phyloP scores from a whole-genome alignment of 108 stramenopile species.

The Cylindrotheca fusiformis region DNA sequence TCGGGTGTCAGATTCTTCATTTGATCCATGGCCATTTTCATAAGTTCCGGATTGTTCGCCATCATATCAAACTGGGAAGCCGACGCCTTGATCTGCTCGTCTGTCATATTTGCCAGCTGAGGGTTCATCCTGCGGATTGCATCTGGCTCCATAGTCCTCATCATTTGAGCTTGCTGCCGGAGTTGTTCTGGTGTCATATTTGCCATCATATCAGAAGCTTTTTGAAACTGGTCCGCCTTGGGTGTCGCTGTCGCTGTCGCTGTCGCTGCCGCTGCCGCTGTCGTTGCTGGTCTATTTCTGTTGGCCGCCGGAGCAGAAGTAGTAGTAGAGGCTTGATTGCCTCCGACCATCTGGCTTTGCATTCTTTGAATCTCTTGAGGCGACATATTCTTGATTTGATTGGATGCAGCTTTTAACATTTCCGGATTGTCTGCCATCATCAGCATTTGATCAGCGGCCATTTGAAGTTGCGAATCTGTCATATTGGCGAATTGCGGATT shows the following conservation, averaged over 20 bases:
- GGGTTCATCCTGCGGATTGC: slow-evolving; percentile 60
- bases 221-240: slow-evolving; percentile 5
- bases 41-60: slow-evolving; percentile 67
- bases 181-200: slow-evolving; percentile 70
- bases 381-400: slow-evolving; percentile 65
- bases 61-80: slow-evolving; percentile 66
- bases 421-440: slow-evolving; percentile 64
- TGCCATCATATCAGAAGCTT: slow-evolving; percentile 38
- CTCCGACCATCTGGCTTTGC: slow-evolving; percentile 9
- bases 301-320: neutral
- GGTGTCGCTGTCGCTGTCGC: neutral
- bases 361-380: slow-evolving; percentile 30
- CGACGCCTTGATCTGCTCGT: slow-evolving; percentile 55
- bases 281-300: neutral
- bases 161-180: slow-evolving; percentile 51
- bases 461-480: slow-evolving; percentile 61
- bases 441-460: slow-evolving; percentile 66
- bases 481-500: slow-evolving; percentile 73
- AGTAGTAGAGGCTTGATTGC: neutral
- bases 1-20: slow-evolving; percentile 59
- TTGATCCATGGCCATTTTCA: slow-evolving; percentile 69
- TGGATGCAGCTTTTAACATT: slow-evolving; percentile 49
- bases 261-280: neutral
- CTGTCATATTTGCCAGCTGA: slow-evolving; percentile 59
- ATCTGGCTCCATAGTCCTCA: slow-evolving; percentile 52